A percentile compares a stretch with the other conserved stretches of the same genome.
These are phyloP conservation scores for Calonectria leucothoes DNA, from an alignment of 2,329 filamentous ascomycete genomes.

Conservation along the genomic window DNA sequence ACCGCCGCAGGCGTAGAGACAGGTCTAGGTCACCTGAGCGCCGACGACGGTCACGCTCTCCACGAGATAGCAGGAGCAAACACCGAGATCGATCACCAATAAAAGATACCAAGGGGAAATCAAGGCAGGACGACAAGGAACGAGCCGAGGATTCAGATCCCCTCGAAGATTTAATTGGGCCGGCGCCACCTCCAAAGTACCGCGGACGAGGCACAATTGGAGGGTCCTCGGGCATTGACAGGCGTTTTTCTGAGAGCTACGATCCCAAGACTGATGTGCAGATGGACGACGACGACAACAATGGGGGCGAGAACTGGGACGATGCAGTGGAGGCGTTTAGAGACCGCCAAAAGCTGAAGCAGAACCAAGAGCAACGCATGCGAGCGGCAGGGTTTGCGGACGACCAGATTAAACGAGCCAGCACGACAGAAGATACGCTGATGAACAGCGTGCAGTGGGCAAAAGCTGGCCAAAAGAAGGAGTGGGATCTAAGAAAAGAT, in stretches of 20 bases:
- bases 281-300: constrained; percentile 53
- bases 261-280: constrained; percentile 68
- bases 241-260: constrained; percentile 78
- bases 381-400: constrained; percentile 83
- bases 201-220: constrained; percentile 78
- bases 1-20: constrained; percentile 31
- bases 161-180: constrained; percentile 81
- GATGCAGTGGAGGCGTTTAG: constrained; percentile 81
- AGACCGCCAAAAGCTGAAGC: constrained; percentile 83
- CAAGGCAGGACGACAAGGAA: constrained; percentile 21
- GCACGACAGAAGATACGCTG: constrained; percentile 69
- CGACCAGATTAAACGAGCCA: constrained; percentile 71
- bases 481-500: constrained; percentile 72
- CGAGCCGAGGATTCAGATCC: constrained; percentile 69
- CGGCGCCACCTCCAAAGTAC: constrained; percentile 65
- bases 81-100: constrained; percentile 49
- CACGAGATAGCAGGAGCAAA: constrained; percentile 41
- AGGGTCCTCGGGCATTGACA: constrained; percentile 77
- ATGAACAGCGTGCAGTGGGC: constrained; percentile 79
- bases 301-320: constrained; percentile 77
- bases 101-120: constrained; percentile 24
- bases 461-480: constrained; percentile 72
- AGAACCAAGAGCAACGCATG: constrained; percentile 80
- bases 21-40: constrained; percentile 42
- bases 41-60: constrained; percentile 47